phyloP scores from a whole-genome alignment of 352 stramenopile species.

The Pythium folliculosum region DNA sequence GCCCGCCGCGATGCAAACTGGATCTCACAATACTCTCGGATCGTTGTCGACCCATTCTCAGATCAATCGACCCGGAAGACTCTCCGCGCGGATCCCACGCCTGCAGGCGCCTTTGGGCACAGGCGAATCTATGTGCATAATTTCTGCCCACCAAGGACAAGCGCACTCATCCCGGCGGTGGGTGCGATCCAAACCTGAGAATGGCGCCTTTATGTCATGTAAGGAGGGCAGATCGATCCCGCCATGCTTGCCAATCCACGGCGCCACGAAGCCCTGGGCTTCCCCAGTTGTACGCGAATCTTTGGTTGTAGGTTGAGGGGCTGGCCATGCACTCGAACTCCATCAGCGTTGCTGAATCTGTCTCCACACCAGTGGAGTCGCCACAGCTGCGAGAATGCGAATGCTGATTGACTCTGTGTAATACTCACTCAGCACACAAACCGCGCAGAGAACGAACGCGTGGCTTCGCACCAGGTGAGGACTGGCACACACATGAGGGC shows the following conservation, averaged over 20 bases:
- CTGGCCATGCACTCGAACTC: neutral
- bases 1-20: neutral
- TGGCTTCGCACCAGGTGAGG: neutral
- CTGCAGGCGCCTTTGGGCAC: neutral
- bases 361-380: neutral
- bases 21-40: no score
- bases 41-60: no score
- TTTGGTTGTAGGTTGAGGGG: neutral
- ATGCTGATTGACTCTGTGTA: no score
- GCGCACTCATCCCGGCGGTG: neutral
- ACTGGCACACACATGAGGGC: neutral
- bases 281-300: neutral
- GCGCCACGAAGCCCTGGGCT: no score
- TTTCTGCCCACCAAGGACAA: no score
- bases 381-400: neutral
- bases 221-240: neutral
- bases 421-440: neutral
- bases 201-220: constrained; percentile 9
- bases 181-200: constrained; percentile 3
- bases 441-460: neutral
- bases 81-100: neutral
- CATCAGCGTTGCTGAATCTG: neutral
- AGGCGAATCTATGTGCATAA: neutral
- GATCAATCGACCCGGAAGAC: neutral
- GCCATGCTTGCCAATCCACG: constrained; percentile 5